phyloP scores from a whole-genome alignment of 257 asterid species.

The Solanum arcanum region DNA sequence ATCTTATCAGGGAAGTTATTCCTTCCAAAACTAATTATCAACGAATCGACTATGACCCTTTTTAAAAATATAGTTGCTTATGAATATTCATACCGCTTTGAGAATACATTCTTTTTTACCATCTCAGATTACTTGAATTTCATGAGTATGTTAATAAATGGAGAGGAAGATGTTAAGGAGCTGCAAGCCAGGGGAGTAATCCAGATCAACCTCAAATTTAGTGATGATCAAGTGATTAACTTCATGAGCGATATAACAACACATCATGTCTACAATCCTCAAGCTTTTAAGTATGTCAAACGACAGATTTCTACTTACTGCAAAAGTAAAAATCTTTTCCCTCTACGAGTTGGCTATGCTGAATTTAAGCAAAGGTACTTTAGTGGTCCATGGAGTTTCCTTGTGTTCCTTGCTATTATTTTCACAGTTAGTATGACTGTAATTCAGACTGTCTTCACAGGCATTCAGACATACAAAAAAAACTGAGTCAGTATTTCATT shows the following conservation, averaged over 20 bases:
- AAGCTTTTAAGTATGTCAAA: not conserved
- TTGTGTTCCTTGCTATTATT: too few relatives aligned
- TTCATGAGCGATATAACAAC: not conserved
- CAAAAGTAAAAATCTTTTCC: not conserved
- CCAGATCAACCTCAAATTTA: fast-evolving
- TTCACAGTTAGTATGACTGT: too few relatives aligned
- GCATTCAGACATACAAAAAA: not conserved
- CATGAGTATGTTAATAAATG: not conserved
- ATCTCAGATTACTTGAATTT: not conserved
- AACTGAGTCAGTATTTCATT: not conserved
- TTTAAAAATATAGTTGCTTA: not conserved
- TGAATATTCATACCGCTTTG: not conserved
- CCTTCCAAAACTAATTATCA: not conserved
- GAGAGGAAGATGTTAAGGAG: not conserved
- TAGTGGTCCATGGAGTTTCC: not conserved
- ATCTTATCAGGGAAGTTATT: not conserved
- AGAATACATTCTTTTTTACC: not conserved
- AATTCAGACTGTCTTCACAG: not conserved
- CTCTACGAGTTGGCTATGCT: not conserved
- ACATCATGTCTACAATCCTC: not conserved
- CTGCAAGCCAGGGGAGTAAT: not conserved
- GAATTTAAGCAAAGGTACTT: not conserved
- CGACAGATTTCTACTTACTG: not conserved
- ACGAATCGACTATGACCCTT: fast-evolving
- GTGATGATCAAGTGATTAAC: not conserved